Evolutionary conservation across 2,329 filamentous ascomycete genomes (phyloP), one percentile per base, ranked within the genome.

Genomic region (Colletotrichum neosansevieriae): DNA sequence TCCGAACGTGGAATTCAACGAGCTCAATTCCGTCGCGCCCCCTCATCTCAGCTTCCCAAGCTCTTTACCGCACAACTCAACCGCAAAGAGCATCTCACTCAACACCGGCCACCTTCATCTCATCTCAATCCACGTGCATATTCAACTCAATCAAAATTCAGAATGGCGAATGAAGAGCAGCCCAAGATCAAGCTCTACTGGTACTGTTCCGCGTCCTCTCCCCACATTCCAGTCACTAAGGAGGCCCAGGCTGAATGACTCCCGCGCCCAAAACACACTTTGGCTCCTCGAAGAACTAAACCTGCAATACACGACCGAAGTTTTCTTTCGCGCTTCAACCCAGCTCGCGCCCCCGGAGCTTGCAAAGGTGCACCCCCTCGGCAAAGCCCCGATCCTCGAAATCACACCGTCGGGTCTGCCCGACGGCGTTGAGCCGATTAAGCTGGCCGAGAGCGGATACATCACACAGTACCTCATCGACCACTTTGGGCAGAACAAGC

Each of bases 391-490:
- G 0, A 81, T 95, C 44, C 81, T 98, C 71, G 88, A 87, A 9
- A 83, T 98, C 73, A 81, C 79, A 17, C 76, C 82, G 9, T 38
- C 19, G 34, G 45, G 32, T 11, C 6, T 15, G 44, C 24, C 12
- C 29, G 34, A 50, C 47, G 38, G 29, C 5, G 72, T 57, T 2
- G 76, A 85, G 71, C 82, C 85, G 3, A 74, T 88, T 11, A 86
- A 95, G 0, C 82, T 98, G 50, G 93, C 94, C 10, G 95, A 98
- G 81, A 95, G 91, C 56, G 94, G 87, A 4, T 86, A 91, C 66
- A 95, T 98, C 73, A 84, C 89, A n/a, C 92, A 97, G 80, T 98
- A 97, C 77, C 83, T 98, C 24, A 86, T 88, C 74, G 92, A 96
- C 57, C 86, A 90, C 74, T 87, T 84, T 63, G 76, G 77, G 11